Evolutionary conservation across 192 early-diverging fungal species (phyloP), one percentile per base, ranked within the genome.

Genomic region (Linnemannia hyalina): DNA sequence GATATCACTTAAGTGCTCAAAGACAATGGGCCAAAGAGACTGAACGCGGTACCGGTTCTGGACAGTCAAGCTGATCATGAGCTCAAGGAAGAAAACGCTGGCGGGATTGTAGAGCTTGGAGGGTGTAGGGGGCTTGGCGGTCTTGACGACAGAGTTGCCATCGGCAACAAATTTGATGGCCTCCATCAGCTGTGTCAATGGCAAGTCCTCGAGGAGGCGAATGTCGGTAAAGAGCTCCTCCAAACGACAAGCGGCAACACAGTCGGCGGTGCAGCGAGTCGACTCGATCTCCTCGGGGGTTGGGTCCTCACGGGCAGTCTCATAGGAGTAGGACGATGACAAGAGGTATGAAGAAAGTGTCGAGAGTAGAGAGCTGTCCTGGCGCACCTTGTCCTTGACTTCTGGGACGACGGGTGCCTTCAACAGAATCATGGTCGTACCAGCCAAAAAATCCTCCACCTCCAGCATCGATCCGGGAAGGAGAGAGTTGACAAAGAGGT

Each of bases 401-500:
- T 82, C 89, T 9, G 84, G 57, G 1, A 77, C 75, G 35, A 82
- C 68, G 11, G 89, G 78, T 0, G 80, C 86, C 65, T 94, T 91
- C 16, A 93, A 80, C 32, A 95, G 93, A 68, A 97, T 95, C 68
- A 88, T 88, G 5, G 93, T 94, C 41, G 90, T 90, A 32, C 94
- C 92, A 26, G 91, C 82, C 68, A 96, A 88, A 82, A 97, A 96
- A 80, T 96, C 94, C 73, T 97, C 94, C 2, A 94, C 90, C 77
- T 92, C 89, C 11, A 95, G 55, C 93, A 97, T 88, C 10, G 88
- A 89, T 60, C 83, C 85, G 10, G 96, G 95, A 35, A 97, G 88
- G 10, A 97, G 80, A 4, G 91, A 92, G 78, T 96, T 96, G 63
- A 97, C 80, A 88, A 96, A 97, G 11, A 97, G 88, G 76, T 96